A percentile compares a stretch with the other conserved stretches of the same genome.
Conservation (phyloP, 164 flowering plant genomes). For the Umbilicus rupestris region DNA sequence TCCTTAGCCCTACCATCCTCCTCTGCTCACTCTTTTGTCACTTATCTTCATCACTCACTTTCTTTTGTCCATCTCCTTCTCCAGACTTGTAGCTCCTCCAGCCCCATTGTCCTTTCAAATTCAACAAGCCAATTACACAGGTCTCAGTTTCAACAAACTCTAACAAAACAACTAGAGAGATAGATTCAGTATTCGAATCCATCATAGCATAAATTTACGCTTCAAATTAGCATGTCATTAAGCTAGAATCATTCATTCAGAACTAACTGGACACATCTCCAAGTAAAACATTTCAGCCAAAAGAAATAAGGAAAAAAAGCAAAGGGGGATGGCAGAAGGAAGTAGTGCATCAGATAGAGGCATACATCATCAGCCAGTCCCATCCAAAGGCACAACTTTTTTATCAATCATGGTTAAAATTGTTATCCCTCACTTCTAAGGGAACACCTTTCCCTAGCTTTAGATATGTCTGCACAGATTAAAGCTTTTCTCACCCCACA, state of each 20-base stretch:
- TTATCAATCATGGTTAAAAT: neutral
- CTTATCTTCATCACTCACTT: slow-evolving; percentile 1
- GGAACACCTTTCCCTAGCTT: slow-evolving; percentile 7
- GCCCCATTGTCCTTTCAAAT: neutral
- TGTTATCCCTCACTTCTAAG: slow-evolving; percentile 5
- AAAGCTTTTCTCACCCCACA: slow-evolving; percentile 3
- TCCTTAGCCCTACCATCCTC: neutral
- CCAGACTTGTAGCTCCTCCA: neutral
- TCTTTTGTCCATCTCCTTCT: neutral
- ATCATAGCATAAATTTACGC: neutral
- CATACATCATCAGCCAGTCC: slow-evolving; percentile 5
- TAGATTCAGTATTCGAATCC: neutral
- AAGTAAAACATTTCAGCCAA: neutral
- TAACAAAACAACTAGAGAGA: neutral
- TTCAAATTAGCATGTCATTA: neutral
- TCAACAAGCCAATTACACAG: neutral
- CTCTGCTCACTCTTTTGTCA: slow-evolving; percentile 4
- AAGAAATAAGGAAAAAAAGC: neutral
- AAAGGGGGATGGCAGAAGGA: neutral
- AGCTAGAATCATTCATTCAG: neutral
- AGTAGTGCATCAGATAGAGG: neutral
- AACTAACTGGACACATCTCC: neutral
- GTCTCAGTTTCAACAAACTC: neutral
- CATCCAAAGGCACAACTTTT: slow-evolving; percentile 2
- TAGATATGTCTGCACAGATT: slow-evolving; percentile 3